Evolutionary conservation across 2,329 filamentous ascomycete species (phyloP), one percentile per base, ranked within the genome.

Genomic region (Seiridium cupressi): DNA sequence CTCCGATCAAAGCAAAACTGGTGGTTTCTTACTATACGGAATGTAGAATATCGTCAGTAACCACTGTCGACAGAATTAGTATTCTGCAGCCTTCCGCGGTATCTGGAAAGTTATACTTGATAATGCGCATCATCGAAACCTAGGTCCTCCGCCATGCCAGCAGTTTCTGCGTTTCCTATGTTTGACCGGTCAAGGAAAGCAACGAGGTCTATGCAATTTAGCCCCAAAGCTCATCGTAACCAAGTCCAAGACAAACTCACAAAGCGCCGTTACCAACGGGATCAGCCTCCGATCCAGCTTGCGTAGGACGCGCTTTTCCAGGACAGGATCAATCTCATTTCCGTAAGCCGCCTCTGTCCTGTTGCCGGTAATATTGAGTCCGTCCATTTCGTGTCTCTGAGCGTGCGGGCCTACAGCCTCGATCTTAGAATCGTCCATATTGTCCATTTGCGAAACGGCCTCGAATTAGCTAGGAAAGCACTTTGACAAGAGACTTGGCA

Each of bases 11-110:
- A 2, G 3, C 4, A 34, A 34, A 8, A 3, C 31, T 31, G 46
- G 4, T 6, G 10, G 11, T 31, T 26, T 5, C 72, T 59, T 60
- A 76, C 74, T 77, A 59, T 78, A 79, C 0, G 76, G 74, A 47
- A 79, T 79, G 62, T 79, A 79, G 58, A 79, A 79, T 48, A 79
- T 77, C 31, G 76, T 79, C 40, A 79, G 69, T 32, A 79, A 68
- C 77, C 77, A 79, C 70, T 74, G 40, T 13, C 1, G 10, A 38
- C n/a, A 4, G 49, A 32, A 48, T 51, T 54, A 62, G 57, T 32
- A 53, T 59, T 47, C 42, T 9, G 18, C 26, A 4, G 10, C 11
- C 11, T 18, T 35, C 11, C 1, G 18, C 5, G 9, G 6, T 32
- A 13, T 18, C 31, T 26, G 38, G 11, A 35, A 11, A 13, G 18